Percentiles rank a stretch among this genome's conserved stretches.
phyloP scores from a whole-genome alignment of 192 early-diverging fungal genomes.

The Coemansia sp. region DNA sequence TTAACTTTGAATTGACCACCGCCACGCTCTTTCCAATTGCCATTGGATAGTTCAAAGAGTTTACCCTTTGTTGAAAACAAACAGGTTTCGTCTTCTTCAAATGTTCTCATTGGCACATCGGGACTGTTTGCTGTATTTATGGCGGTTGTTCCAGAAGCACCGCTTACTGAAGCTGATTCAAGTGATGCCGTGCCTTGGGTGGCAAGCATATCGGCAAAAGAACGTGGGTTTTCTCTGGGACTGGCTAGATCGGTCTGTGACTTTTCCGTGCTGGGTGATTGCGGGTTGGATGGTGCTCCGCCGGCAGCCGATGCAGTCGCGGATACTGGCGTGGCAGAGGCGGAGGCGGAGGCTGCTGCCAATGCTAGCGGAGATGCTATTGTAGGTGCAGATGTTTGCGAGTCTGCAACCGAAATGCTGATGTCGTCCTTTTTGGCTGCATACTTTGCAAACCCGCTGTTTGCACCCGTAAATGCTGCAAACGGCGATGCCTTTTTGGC shows the following conservation, averaged over 20 bases:
- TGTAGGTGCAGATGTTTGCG: no score
- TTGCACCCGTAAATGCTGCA: constrained; percentile 11
- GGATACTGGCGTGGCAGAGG: no score
- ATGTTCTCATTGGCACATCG: constrained; percentile 21
- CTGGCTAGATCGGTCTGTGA: background rate
- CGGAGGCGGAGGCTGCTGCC: no score
- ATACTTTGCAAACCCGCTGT: constrained; percentile 44
- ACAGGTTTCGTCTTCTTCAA: constrained; percentile 51
- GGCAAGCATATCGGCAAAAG: constrained; percentile 41
- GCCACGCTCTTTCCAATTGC: constrained; percentile 50
- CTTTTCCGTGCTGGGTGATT: no score
- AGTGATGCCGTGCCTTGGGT: constrained; percentile 31
- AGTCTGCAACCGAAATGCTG: no score
- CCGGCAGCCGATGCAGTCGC: no score
- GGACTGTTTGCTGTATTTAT: background rate
- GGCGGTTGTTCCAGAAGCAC: background rate
- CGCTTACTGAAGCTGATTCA: no score
- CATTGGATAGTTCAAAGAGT: constrained; percentile 36
- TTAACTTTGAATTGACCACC: constrained; percentile 48
- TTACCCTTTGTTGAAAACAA: constrained; percentile 40
- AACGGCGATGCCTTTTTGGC: constrained; percentile 29
- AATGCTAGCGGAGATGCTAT: no score
- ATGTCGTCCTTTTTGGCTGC: constrained; percentile 9
- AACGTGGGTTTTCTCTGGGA: background rate
- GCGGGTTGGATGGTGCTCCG: no score